Percentiles rank a stretch among this genome's conserved stretches.
Evolutionary conservation across 2,329 filamentous ascomycete species (phyloP).

Genomic region (Fusarium austroafricanum): DNA sequence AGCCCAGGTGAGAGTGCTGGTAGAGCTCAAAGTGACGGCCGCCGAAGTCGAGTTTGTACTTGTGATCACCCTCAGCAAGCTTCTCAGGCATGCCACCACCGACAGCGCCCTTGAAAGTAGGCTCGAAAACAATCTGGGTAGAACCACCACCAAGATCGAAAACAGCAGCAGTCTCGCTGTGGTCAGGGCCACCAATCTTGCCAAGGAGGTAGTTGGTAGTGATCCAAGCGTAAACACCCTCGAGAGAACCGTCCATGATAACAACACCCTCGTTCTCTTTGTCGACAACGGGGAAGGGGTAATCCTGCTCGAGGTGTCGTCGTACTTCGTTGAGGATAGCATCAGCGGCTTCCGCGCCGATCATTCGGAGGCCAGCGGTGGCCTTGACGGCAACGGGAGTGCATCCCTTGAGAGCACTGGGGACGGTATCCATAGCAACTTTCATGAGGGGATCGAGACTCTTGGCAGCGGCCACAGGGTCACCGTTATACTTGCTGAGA

Average conservation of each 20-base stretch:
- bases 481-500: slow-evolving; percentile 86
- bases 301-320: slow-evolving; percentile 83
- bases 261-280: slow-evolving; percentile 87
- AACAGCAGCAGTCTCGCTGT: slow-evolving; percentile 89
- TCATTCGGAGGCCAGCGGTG: slow-evolving; percentile 89
- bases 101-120: slow-evolving; percentile 81
- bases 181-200: slow-evolving; percentile 94
- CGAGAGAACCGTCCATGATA: slow-evolving; percentile 97
- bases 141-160: slow-evolving; percentile 97
- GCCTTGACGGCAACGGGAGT: slow-evolving; percentile 97
- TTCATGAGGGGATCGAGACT: slow-evolving; percentile 90
- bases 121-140: slow-evolving; percentile 98
- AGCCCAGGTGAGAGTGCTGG: slow-evolving; percentile 97
- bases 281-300: slow-evolving; percentile 94
- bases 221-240: slow-evolving; percentile 99
- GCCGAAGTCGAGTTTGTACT: slow-evolving; percentile 91
- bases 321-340: slow-evolving; percentile 90
- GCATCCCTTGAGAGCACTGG: slow-evolving; percentile 90
- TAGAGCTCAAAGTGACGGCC: slow-evolving; percentile 93
- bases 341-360: slow-evolving; percentile 83
- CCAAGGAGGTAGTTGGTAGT: slow-evolving; percentile 98
- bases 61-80: slow-evolving; percentile 91
- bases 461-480: slow-evolving; percentile 88
- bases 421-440: slow-evolving; percentile 84
- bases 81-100: slow-evolving; percentile 86